Evolutionary conservation across 306 rosid genomes (phyloP).

Genomic region (Biancaea sappan): DNA sequence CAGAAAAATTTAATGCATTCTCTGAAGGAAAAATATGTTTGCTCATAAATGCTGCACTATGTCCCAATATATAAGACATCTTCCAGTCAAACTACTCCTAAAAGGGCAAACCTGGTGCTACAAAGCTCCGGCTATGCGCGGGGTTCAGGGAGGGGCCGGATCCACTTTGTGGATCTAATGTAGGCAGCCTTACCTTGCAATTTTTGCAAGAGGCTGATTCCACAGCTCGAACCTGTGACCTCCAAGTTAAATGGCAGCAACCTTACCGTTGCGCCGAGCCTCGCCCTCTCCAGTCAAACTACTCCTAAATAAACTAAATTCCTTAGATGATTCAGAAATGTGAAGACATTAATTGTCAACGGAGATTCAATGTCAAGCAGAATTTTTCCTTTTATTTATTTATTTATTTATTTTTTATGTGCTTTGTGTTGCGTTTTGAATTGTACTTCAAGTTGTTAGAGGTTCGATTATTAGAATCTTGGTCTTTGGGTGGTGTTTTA

Average conservation of each 20-base stretch:
- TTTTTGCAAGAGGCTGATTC: no score
- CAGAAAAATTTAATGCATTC: background rate
- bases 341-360: constrained; percentile 6
- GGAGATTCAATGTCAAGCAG: background rate
- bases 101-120: no score
- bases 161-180: no score
- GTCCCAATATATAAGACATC: background rate
- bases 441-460: background rate
- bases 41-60: background rate
- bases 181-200: no score
- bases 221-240: no score
- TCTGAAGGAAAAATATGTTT: background rate
- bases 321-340: constrained; percentile 1
- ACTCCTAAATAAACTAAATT: constrained; percentile 8
- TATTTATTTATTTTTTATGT: no score
- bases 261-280: no score
- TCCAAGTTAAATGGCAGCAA: no score
- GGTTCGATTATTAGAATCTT: constrained; percentile 7
- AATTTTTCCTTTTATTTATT: background rate
- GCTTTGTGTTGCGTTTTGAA: constrained; percentile 27
- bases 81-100: background rate
- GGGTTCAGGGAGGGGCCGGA: no score
- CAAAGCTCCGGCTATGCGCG: no score
- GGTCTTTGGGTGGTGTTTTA: constrained; percentile 14
- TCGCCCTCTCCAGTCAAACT: background rate